Evolutionary conservation across 129 eudicot species (phyloP).

Genomic region (Flaveria robusta): DNA sequence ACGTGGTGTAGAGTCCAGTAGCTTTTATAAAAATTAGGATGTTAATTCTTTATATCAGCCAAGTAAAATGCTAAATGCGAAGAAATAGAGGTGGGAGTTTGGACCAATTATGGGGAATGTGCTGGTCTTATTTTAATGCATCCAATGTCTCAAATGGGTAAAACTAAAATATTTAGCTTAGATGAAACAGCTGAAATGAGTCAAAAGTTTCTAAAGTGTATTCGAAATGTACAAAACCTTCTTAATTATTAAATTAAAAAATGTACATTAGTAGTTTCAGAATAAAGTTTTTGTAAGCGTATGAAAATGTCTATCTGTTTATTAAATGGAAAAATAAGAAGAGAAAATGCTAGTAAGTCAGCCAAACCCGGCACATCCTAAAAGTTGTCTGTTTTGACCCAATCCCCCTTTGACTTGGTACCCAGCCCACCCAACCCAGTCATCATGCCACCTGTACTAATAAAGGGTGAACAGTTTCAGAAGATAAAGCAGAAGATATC

Average conservation of each 20-base stretch:
- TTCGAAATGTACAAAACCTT: neutral
- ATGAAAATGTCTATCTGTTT: neutral
- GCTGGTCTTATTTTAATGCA: neutral
- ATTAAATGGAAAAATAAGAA: neutral
- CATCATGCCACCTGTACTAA: neutral
- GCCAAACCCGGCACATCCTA: neutral
- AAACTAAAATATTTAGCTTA: neutral
- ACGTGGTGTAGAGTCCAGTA: conserved; percentile 63
- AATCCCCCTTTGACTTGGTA: neutral
- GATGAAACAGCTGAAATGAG: neutral
- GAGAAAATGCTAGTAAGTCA: neutral
- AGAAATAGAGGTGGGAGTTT: neutral
- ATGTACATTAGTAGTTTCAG: neutral
- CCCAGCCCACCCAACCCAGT: neutral
- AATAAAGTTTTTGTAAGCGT: neutral
- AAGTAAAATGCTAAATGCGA: neutral
- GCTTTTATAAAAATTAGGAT: conserved; percentile 36
- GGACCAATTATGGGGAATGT: neutral
- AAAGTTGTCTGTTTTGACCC: neutral
- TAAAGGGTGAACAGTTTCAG: neutral
- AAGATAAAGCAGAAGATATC: neutral
- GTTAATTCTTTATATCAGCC: neutral
- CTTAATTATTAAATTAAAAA: neutral
- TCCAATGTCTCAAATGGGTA: neutral
- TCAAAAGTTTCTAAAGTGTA: neutral